Base-by-base conservation (phyloP, 805 yeast species). In the Wickerhamomyces bisporus region DNA sequence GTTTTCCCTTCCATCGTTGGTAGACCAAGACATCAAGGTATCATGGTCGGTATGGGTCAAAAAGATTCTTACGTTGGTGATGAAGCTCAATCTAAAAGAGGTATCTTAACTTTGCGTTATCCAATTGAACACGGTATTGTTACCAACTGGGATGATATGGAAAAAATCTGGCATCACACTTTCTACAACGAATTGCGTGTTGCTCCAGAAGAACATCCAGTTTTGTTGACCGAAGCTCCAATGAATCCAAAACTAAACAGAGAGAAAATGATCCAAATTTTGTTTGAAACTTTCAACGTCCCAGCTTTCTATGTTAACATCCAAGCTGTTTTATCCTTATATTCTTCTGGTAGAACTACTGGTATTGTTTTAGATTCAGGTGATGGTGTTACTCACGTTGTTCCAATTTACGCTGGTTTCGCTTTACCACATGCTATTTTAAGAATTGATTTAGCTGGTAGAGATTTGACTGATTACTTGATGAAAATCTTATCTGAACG, bases 141-240 rank as follows among this genome's bases (percentile, higher is more conserved):
- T 53, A 91, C 96, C 73, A 88, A 93, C 88, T 93, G 98, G 98
- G 97, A 91, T 69, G 98, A 93, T 68, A 93, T 93, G 98, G 98
- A 93, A 78, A 91, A 91, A 77, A 93, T 93, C 79, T 93, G 98
- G 98, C 98, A 93, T 73, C 98, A 93, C 81, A 93, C 98, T 60
- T 93, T 93, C 81, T 91, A 89, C 91, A 93, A 93, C 76, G 98
- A 93, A 77, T 84, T 93, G 74, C 87, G 98, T 77, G 97, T 93
- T 68, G 97, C 97, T 45, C 98, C 98, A 72, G 98, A 93, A 75
- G 98, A 93, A 75, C 98, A 93, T 80, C 97, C 98, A 68, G 96
- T 91, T 60, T 76, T 93, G 69, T 82, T 93, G 74, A 93, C 98
- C 55, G 98, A 93, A 81, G 98, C 98, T 53, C 98, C 98, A 72